Conservation (phyloP, 2,329 filamentous ascomycete species). For the Colletotrichum sp. region DNA sequence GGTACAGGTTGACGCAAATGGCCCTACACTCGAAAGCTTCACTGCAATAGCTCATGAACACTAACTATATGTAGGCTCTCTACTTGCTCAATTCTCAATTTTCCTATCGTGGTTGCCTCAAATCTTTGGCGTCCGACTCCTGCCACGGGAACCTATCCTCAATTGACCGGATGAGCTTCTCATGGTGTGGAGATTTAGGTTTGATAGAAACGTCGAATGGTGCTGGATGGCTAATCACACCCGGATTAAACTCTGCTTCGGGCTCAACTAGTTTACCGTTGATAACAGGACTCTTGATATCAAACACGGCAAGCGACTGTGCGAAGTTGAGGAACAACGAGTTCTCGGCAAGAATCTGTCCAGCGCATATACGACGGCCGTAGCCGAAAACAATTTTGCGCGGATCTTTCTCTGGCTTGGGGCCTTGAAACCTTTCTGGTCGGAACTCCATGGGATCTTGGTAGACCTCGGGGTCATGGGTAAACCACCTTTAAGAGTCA, state of each 20-base stretch:
- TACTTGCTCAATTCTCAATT: rapidly evolving
- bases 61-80: too few relatives aligned
- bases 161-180: background rate
- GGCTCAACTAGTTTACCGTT: background rate
- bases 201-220: background rate
- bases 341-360: conserved; percentile 21
- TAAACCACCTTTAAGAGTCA: background rate
- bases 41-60: too few relatives aligned
- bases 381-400: conserved; percentile 17
- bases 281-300: background rate
- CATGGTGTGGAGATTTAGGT: background rate
- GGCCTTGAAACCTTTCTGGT: background rate
- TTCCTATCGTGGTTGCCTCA: rapidly evolving
- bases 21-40: too few relatives aligned
- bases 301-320: conserved; percentile 44
- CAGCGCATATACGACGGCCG: conserved; percentile 25
- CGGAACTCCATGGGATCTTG: conserved; percentile 33
- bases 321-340: conserved; percentile 33
- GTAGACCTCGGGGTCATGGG: conserved; percentile 72
- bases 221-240: background rate
- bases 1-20: too few relatives aligned
- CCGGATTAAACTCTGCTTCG: background rate
- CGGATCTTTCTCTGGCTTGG: background rate
- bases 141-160: background rate
- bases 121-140: background rate